These are phyloP conservation scores for Nigrograna mackinnonii DNA, from an alignment of 2,329 filamentous ascomycete species.

Conservation along the genomic window DNA sequence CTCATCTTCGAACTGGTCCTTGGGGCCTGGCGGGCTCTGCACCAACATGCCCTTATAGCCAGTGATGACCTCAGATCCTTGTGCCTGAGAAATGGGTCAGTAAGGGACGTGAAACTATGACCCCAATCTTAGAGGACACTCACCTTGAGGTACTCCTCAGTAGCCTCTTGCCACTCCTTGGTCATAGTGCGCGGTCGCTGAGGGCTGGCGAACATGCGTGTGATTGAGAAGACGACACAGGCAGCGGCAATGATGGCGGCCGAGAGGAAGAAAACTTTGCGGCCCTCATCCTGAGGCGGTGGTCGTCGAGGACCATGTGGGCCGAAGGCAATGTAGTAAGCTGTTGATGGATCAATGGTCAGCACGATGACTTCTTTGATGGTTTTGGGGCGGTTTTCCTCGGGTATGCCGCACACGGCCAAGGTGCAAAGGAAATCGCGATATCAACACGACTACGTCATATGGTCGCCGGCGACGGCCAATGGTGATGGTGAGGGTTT, in stretches of 20 bases:
- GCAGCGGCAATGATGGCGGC: slow-evolving; percentile 68
- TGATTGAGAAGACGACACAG: slow-evolving; percentile 70
- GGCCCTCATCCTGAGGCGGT: slow-evolving; percentile 80
- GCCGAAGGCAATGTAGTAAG: slow-evolving; percentile 98
- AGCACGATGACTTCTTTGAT: slow-evolving; percentile 20
- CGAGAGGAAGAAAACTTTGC: slow-evolving; percentile 77
- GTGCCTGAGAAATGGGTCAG: slow-evolving; percentile 24
- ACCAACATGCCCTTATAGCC: slow-evolving; percentile 45
- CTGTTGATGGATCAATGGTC: slow-evolving; percentile 55
- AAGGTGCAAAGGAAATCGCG: slow-evolving; percentile 20
- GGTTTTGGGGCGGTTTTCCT: slow-evolving; percentile 11
- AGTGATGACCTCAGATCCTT: slow-evolving; percentile 43
- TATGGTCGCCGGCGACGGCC: slow-evolving; percentile 18
- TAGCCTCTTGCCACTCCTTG: slow-evolving; percentile 94
- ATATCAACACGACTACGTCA: slow-evolving; percentile 33
- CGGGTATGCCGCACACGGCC: slow-evolving; percentile 6
- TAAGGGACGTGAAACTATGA: slow-evolving; percentile 1
- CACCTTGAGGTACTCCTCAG: slow-evolving; percentile 94
- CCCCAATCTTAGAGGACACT: slow-evolving; percentile 34
- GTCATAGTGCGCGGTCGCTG: slow-evolving; percentile 81
- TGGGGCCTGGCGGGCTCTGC: slow-evolving; percentile 37
- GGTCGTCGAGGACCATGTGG: slow-evolving; percentile 89
- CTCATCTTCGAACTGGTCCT: slow-evolving; percentile 18
- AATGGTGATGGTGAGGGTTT: slow-evolving; percentile 13
- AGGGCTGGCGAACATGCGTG: slow-evolving; percentile 71